phyloP scores from a whole-genome alignment of 352 stramenopile species.

The Phytophthora melonis region DNA sequence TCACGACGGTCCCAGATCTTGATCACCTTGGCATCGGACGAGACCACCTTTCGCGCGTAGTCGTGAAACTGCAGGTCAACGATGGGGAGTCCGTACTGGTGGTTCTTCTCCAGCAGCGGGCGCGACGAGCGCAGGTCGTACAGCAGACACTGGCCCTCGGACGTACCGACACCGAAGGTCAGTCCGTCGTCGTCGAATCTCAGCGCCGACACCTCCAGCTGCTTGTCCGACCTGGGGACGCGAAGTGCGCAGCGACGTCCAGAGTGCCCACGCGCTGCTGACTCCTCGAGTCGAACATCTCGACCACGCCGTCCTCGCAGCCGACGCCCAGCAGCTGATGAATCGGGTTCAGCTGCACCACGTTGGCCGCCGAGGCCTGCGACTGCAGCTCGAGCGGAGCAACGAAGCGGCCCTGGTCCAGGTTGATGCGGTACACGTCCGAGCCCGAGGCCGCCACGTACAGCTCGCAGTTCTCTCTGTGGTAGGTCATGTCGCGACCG shows the following conservation, averaged over 20 bases:
- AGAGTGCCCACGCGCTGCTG: slow-evolving; percentile 79
- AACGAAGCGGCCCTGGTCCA: slow-evolving; percentile 98
- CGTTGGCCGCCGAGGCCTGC: slow-evolving; percentile 80
- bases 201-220: slow-evolving; percentile 93
- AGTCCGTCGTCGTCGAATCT: slow-evolving; percentile 95
- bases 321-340: slow-evolving; percentile 92
- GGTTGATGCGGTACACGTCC: slow-evolving; percentile 97
- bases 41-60: slow-evolving; percentile 92
- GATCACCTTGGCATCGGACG: slow-evolving; percentile 97
- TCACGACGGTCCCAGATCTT: slow-evolving; percentile 97
- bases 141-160: slow-evolving; percentile 92
- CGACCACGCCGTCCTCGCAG: slow-evolving; percentile 95
- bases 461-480: slow-evolving; percentile 96
- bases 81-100: slow-evolving; percentile 98
- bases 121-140: slow-evolving; percentile 97
- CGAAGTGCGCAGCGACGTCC: slow-evolving; percentile 51
- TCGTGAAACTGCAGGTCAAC: slow-evolving; percentile 95
- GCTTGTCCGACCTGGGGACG: slow-evolving; percentile 33
- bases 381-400: slow-evolving; percentile 81
- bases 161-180: slow-evolving; percentile 95
- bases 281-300: slow-evolving; percentile 96
- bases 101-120: slow-evolving; percentile 96
- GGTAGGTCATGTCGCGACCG: slow-evolving; percentile 97
- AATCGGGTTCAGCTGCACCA: slow-evolving; percentile 90
- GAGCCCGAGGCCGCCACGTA: slow-evolving; percentile 90